Base-by-base conservation (phyloP, 371 early-diverging fungal genomes). In the Mortierella sp. region DNA sequence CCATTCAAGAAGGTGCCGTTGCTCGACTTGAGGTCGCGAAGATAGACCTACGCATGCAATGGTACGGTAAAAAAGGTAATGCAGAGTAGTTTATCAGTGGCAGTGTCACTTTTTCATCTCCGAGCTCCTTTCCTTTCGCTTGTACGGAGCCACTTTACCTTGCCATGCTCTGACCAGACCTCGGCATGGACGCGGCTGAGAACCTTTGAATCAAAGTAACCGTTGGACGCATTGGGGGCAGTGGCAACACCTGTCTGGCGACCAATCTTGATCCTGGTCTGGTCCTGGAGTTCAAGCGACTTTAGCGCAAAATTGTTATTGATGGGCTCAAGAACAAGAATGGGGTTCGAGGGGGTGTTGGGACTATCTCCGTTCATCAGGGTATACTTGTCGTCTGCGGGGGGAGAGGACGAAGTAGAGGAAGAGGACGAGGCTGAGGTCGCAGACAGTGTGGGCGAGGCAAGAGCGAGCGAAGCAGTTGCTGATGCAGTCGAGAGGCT, bases 1-100 rank as follows among this genome's bases (percentile, higher is more conserved):
- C 90, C 90, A 70, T 96, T 94, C 34, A 96, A 72, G 79, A 94
- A 96, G 0, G 96, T 96, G 23, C 96, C 96, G 64, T 94, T 95
- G 72, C 90, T 90, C 7, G 92, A 92, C 64, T 90, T 90, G 30
- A 90, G 82, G 78, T 95, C 96, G 60, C 89, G 89, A 32, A 95
- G 89, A 58, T 71, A 89, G 15, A 91, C 86, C 90, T 90, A 39
- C 41, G 23, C 27, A 47, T 8, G 55, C 27, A 27, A 37, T 8
- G 24, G 27, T n/a, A n/a, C n/a, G n/a, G n/a, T n/a, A n/a, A n/a
- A n/a, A n/a, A n/a, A n/a, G n/a, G n/a, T n/a, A n/a, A n/a, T n/a
- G n/a, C n/a, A n/a, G n/a, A n/a, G n/a, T n/a, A n/a, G n/a, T n/a
- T n/a, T n/a, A n/a, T n/a, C n/a, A n/a, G n/a, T n/a, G n/a, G n/a